phyloP scores from a whole-genome alignment of 768 basidiomycete genomes.

The Phylloporus arenicola region DNA sequence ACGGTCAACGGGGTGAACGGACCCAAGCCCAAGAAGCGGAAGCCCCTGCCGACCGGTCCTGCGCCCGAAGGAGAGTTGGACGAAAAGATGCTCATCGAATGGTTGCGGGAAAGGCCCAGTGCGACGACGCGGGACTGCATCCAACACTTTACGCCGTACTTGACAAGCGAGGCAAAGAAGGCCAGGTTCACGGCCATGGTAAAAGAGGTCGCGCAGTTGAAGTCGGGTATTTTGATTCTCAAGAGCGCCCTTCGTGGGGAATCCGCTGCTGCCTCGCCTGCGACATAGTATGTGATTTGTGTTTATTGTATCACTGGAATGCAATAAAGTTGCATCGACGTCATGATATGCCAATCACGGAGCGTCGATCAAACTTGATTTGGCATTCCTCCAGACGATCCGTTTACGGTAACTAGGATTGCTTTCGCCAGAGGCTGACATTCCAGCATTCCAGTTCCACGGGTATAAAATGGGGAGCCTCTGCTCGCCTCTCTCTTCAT shows the following conservation, averaged over 20 bases:
- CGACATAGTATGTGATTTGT: conserved; percentile 21
- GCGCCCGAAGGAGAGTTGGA: conserved; percentile 56
- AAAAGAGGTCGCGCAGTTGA: conserved; percentile 71
- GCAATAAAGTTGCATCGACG: neutral
- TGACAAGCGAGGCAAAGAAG: conserved; percentile 68
- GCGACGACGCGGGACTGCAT: conserved; percentile 78
- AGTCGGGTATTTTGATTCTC: conserved; percentile 58
- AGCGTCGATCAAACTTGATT: conserved; percentile 19
- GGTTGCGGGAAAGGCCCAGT: conserved; percentile 64
- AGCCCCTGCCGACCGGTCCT: conserved; percentile 34
- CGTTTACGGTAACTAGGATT: conserved; percentile 15
- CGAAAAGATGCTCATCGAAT: conserved; percentile 63
- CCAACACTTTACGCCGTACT: conserved; percentile 69
- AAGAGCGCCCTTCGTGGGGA: conserved; percentile 37
- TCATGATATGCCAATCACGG: neutral
- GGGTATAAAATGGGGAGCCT: conserved; percentile 25
- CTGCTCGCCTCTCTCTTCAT: conserved; percentile 3
- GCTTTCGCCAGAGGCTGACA: conserved; percentile 25
- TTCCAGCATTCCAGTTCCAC: conserved; percentile 10
- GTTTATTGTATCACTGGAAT: conserved; percentile 16
- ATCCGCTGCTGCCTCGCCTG: conserved; percentile 22
- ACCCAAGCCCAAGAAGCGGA: conserved; percentile 54
- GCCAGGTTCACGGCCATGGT: conserved; percentile 71
- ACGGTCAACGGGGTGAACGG: conserved; percentile 20
- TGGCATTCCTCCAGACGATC: conserved; percentile 1